These are phyloP conservation scores for Fraxinus angustifolia DNA, from an alignment of 305 asterid species.

Conservation along the genomic window DNA sequence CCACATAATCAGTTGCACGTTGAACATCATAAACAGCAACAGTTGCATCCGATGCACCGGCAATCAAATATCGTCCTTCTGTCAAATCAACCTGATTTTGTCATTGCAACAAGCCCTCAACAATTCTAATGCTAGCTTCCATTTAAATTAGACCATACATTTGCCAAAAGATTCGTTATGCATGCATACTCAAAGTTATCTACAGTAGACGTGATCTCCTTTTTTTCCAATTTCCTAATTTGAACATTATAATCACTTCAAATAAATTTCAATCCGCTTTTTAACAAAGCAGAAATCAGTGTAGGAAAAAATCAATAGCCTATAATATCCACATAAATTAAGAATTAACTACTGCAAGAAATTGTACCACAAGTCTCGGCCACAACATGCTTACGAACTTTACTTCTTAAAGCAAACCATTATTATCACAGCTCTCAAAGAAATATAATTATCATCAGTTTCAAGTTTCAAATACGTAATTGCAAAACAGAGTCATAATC, in stretches of 20 bases:
- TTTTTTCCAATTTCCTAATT: slow-evolving; percentile 2
- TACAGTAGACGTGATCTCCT: slow-evolving; percentile 11
- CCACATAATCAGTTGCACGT: slow-evolving; percentile 58
- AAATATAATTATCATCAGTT: neutral
- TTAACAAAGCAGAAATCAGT: neutral
- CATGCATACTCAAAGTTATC: slow-evolving; percentile 2
- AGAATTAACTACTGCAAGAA: neutral
- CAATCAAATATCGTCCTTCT: slow-evolving; percentile 84
- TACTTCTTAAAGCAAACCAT: neutral
- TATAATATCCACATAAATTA: neutral
- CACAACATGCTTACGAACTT: neutral
- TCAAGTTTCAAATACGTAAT: neutral
- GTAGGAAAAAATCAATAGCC: neutral
- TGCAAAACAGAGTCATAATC: neutral
- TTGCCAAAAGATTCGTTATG: slow-evolving; percentile 11
- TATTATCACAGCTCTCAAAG: neutral
- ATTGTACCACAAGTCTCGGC: neutral
- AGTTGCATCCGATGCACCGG: slow-evolving; percentile 90
- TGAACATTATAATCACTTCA: neutral
- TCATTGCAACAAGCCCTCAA: slow-evolving; percentile 52
- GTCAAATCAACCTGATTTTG: slow-evolving; percentile 97
- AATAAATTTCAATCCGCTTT: neutral
- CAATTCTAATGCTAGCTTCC: slow-evolving; percentile 22
- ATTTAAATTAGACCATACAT: slow-evolving; percentile 10
- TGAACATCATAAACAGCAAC: slow-evolving; percentile 83